Evolutionary conservation across 2,329 filamentous ascomycete species (phyloP), one percentile per base, ranked within the genome.

Genomic region (Hypoxylon sp.): DNA sequence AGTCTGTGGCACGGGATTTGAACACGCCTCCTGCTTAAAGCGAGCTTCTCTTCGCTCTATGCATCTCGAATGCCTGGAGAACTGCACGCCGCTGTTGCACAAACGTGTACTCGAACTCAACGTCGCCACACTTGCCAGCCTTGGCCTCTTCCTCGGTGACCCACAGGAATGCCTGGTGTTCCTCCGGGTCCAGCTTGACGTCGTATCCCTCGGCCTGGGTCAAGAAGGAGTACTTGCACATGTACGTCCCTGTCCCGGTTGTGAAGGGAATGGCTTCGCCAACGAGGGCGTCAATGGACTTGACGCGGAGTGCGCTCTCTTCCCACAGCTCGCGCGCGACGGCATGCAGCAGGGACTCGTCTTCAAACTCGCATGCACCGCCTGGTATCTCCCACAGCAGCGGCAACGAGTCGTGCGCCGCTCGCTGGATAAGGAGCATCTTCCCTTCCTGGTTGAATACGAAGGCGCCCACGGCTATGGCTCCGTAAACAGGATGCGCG

Each of bases 311-410:
- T 1, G 76, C 74, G 6, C 74, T 64, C 68, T 80, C 78, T 64
- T 80, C 78, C 66, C 66, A 72, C 6, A 80, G 58, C 65, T 80
- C 78, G 10, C 78, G 73, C 10, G 70, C 74, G 2, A 69, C 70
- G 4, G 67, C 71, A 54, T 77, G 68, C 26, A 79, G 66, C 47
- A 79, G 69, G 9, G 66, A 75, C 45, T 59, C 46, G 53, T 79
- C 78, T 4, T 72, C 70, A 11, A 58, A 49, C 50, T 79, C 77
- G 48, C 69, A 70, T 3, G 68, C 70, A 18, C 78, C 78, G 9
- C 78, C 78, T 0, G 77, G 78, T 10, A 74, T 57, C 65, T 79
- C 78, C 78, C 78, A 79, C 13, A 60, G 62, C 43, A 70, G 51
- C 4, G 77, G 77, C 55, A 73, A 65, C 3, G 67, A 72, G 56